Base-by-base conservation (phyloP, 129 eudicot species). In the Erigeron canadensis region DNA sequence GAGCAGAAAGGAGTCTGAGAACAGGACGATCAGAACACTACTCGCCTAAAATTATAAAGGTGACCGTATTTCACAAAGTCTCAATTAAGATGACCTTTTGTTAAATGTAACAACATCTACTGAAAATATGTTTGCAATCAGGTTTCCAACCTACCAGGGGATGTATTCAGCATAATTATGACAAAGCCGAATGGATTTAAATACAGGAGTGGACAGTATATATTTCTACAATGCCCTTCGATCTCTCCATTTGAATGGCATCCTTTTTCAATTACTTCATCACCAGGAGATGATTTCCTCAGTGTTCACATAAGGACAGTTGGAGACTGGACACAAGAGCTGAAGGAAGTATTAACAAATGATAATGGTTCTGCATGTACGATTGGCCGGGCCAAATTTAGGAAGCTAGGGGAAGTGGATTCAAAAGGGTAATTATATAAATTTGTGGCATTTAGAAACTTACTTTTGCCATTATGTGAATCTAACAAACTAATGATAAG, bases 181-280 rank as follows among this genome's bases (percentile, higher is more conserved):
- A 73, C 96, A 13, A 95, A 88, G 79, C 99, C 99, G 45, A 85
- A 83, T 43, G 91, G 99, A 71, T 90, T 95, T 72, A 90, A 78
- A 77, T 95, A 95, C 66, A 86, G 87, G 67, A 95, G 99, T 63
- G 99, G 99, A 54, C 99, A 95, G 76, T 95, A 95, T 69, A 78
- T 95, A 67, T 95, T 95, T 71, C 81, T 95, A 28, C 96, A 90
- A 39, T 95, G 99, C 83, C 99, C 99, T 54, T 62, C 83, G 55
- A 90, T 90, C 71, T 95, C 99, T 63, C 84, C 90, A 45, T 95
- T 95, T 55, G 99, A 95, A 86, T 95, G 99, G 99, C 99, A 95
- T 81, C 99, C 99, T 7, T 95, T 95, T 84, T 95, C 99, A 50
- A 86, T 95, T 41, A 95, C 99, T 71, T 95, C 99, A 63, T 96